Conservation (phyloP, 306 rosid genomes). For the Canavalia gladiata region DNA sequence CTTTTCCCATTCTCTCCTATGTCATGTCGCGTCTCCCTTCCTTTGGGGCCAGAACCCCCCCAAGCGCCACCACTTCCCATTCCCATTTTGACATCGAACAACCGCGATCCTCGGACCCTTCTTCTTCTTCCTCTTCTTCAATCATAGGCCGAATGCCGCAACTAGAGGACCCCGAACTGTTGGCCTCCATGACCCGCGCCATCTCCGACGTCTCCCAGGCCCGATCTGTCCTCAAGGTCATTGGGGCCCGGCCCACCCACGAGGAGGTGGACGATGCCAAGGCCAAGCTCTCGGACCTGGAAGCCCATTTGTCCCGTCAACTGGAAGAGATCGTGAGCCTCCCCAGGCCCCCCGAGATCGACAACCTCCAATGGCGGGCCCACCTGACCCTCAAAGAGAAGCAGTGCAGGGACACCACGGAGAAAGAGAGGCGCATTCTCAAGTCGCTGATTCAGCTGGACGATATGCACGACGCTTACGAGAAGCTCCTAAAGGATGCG, state of each 20-base stretch:
- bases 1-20: slow-evolving; percentile 80
- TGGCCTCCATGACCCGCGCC: slow-evolving; percentile 81
- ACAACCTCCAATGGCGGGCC: slow-evolving; percentile 63
- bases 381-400: slow-evolving; percentile 64
- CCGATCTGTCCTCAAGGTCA: slow-evolving; percentile 70
- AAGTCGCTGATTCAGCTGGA: slow-evolving; percentile 74
- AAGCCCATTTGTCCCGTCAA: slow-evolving; percentile 64
- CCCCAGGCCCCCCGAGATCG: slow-evolving; percentile 73
- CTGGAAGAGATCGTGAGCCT: slow-evolving; percentile 72
- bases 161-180: slow-evolving; percentile 65
- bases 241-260: slow-evolving; percentile 88
- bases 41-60: slow-evolving; percentile 39
- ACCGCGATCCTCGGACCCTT: slow-evolving; percentile 52
- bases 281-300: slow-evolving; percentile 64
- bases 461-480: slow-evolving; percentile 83
- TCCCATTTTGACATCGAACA: slow-evolving; percentile 62
- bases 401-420: slow-evolving; percentile 58
- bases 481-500: slow-evolving; percentile 78
- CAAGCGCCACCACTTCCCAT: not conserved
- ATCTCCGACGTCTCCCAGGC: slow-evolving; percentile 85
- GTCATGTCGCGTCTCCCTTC: slow-evolving; percentile 81
- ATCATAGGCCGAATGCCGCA: slow-evolving; percentile 72
- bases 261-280: slow-evolving; percentile 75
- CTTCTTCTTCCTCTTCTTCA: slow-evolving; percentile 37
- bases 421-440: slow-evolving; percentile 62